Base-by-base conservation (phyloP, 352 stramenopile species). In the Globisporangium emineosum region DNA sequence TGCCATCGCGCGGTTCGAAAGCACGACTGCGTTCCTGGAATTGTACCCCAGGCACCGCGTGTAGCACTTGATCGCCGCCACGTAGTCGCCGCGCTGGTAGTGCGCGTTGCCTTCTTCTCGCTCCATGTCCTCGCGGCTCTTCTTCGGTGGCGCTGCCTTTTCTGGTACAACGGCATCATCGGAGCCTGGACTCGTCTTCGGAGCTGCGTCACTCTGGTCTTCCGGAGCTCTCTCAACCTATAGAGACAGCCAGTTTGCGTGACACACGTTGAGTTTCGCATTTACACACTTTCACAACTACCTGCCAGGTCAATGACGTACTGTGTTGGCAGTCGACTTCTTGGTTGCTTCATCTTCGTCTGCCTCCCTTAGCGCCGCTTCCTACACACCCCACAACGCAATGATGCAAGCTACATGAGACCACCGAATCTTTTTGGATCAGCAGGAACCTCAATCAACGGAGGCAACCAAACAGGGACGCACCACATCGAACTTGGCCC, bases 1-100 rank as follows among this genome's bases (percentile, higher is more conserved):
- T 8, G 85, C 89, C 81, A 98, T 95, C 19, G 94, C 93, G 8
- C 92, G 82, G 67, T 98, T 98, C 25, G 93, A 93, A 21, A 95
- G 76, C 42, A 97, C 79, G 50, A 94, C 69, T 0, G 77, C 75
- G 47, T 94, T 94, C 10, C 73, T 73, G 4, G 76, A 62, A 53
- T 94, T 78, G 60, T 88, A 86, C 0, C 85, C 79, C n/a, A 97
- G 69, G 13, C 80, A 91, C 1, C 83, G 75, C 21, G 92, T 97
- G 70, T 98, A 98, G 69, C 79, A 93, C 57, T 89, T 82, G 54
- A 97, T 84, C 17, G 94, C 90, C 42, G 88, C 90, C 29, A 96
- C 78, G 52, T 84, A 94, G 60, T 98, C 89, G 1, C 81, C 78
- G 3, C 72, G 76, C 29, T 89, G 88, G 73, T 97, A 98, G 67